A percentile compares a stretch with the other conserved stretches of the same genome.
Conservation (phyloP, 768 basidiomycete genomes). For the Termitomyces bulborhizus region DNA sequence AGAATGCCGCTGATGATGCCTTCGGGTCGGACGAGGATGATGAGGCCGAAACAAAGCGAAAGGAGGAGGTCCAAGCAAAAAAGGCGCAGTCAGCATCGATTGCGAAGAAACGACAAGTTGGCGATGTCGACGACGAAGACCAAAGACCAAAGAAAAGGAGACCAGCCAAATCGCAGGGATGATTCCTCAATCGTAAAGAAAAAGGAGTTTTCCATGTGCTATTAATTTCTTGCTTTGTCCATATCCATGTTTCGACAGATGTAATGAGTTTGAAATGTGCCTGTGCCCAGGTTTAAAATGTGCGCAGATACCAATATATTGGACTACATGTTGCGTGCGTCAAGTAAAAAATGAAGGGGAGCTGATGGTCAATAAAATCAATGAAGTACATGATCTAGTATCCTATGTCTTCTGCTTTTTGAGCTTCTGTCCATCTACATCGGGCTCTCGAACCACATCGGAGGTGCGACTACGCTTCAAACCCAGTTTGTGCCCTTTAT, state of each 20-base stretch:
- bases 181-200: too few species aligned
- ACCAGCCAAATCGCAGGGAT: background rate
- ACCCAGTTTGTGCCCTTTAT: constrained; percentile 20
- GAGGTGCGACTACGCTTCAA: constrained; percentile 30
- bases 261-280: too few species aligned
- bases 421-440: constrained; percentile 22
- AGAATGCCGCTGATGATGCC: constrained; percentile 37
- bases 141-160: constrained; percentile 31
- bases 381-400: background rate
- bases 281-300: background rate
- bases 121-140: constrained; percentile 15
- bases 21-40: constrained; percentile 25
- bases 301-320: background rate
- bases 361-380: too few species aligned
- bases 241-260: background rate
- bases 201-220: too few species aligned
- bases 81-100: background rate
- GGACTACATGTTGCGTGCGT: background rate
- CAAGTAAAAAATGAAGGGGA: background rate
- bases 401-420: constrained; percentile 27
- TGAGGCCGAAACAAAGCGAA: constrained; percentile 11
- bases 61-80: constrained; percentile 1
- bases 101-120: constrained; percentile 17
- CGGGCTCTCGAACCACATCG: constrained; percentile 18
- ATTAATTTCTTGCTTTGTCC: too few species aligned